Conservation (phyloP, 305 asterid genomes). For the Salvia sclarea region DNA sequence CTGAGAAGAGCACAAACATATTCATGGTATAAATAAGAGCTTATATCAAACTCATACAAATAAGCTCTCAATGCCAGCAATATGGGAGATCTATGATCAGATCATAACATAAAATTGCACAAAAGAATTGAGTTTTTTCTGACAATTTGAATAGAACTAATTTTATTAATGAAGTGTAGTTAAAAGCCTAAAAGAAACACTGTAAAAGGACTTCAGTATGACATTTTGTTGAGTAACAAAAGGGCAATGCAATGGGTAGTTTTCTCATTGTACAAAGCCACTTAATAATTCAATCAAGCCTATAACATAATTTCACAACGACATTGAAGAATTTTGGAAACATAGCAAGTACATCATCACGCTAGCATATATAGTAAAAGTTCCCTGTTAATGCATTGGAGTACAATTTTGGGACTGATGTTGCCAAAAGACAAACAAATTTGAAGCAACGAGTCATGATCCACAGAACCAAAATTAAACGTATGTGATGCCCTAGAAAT, state of each 20-base stretch:
- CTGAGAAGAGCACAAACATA: conserved; percentile 41
- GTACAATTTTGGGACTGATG: background rate
- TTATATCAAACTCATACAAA: background rate
- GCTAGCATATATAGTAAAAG: background rate
- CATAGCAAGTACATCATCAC: background rate
- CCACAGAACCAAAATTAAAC: background rate
- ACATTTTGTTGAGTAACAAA: background rate
- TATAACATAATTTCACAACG: background rate
- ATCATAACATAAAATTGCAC: background rate
- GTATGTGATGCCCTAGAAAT: background rate
- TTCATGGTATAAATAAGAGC: background rate
- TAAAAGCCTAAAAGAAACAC: background rate
- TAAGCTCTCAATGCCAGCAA: background rate
- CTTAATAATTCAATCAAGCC: background rate
- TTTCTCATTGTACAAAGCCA: too few species aligned
- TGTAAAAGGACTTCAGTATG: background rate
- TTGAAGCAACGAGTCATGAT: background rate
- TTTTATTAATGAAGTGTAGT: background rate
- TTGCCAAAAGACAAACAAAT: background rate
- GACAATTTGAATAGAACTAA: background rate
- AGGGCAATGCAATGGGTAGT: background rate
- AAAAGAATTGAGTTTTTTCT: too few species aligned
- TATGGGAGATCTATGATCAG: background rate
- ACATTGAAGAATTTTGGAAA: background rate
- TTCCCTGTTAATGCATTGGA: background rate